Conservation (phyloP, 345 rosid species). For the Ricinus communis region DNA sequence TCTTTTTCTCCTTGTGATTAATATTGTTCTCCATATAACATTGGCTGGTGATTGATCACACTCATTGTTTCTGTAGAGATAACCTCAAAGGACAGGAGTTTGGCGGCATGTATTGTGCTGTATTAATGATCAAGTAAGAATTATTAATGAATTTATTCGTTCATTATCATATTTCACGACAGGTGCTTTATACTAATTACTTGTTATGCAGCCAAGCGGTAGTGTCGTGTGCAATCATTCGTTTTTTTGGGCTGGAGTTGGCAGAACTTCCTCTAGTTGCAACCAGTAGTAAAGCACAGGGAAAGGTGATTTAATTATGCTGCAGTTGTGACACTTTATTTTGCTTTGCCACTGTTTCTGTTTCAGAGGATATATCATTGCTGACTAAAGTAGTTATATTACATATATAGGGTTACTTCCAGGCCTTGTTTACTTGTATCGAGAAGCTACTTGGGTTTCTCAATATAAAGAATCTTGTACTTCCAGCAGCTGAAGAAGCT, state of each 20-base stretch:
- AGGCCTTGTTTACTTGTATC: slow-evolving; percentile 66
- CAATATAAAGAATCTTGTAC: slow-evolving; percentile 62
- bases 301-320: slow-evolving; percentile 50
- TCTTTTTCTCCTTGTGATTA: not conserved
- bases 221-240: slow-evolving; percentile 71
- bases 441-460: slow-evolving; percentile 68
- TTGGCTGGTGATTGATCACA: slow-evolving; percentile 5
- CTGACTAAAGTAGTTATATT: not conserved
- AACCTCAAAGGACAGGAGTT: slow-evolving; percentile 63
- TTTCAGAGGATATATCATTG: not conserved
- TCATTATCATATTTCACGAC: not conserved
- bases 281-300: slow-evolving; percentile 61
- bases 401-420: slow-evolving; percentile 81
- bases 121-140: slow-evolving; percentile 79
- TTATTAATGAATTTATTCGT: not conserved
- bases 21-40: not conserved
- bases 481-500: slow-evolving; percentile 90
- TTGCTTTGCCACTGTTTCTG: not conserved
- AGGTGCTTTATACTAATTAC: not conserved
- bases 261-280: slow-evolving; percentile 97
- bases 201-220: slow-evolving; percentile 65
- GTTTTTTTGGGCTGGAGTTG: slow-evolving; percentile 77
- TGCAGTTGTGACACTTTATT: too few species aligned
- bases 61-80: slow-evolving; percentile 43
- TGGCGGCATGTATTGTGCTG: slow-evolving; percentile 82